A percentile compares a stretch with the other conserved stretches of the same genome.
These are phyloP conservation scores for Leccinum subspadiceum DNA, from an alignment of 1,284 basidiomycete species.

Conservation along the genomic window DNA sequence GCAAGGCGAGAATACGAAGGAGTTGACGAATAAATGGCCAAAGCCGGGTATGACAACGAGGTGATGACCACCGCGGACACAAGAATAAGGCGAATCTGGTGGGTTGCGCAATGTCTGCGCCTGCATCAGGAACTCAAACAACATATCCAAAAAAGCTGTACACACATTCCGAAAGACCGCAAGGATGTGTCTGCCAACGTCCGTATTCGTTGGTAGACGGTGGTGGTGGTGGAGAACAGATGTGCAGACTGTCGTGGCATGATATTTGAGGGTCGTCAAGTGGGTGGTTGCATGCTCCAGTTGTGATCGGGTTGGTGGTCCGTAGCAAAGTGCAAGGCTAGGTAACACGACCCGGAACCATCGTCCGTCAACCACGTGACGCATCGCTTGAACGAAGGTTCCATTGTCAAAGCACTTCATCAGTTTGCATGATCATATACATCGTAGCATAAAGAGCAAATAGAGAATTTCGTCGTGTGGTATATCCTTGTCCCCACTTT, in stretches of 20 bases:
- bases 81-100: slow-evolving; percentile 91
- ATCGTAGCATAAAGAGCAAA: slow-evolving; percentile 13
- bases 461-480: slow-evolving; percentile 18
- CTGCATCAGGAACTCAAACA: slow-evolving; percentile 15
- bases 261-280: slow-evolving; percentile 14
- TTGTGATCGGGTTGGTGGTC: neutral
- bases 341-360: neutral
- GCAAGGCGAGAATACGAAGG: slow-evolving; percentile 61
- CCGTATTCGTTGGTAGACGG: slow-evolving; percentile 37
- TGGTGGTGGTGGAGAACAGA: slow-evolving; percentile 17
- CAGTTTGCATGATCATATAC: neutral
- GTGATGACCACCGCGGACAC: slow-evolving; percentile 95
- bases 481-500: slow-evolving; percentile 15
- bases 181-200: slow-evolving; percentile 53
- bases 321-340: neutral
- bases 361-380: slow-evolving; percentile 14
- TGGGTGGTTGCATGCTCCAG: slow-evolving; percentile 17
- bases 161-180: slow-evolving; percentile 74
- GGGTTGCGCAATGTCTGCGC: slow-evolving; percentile 77
- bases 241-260: slow-evolving; percentile 24
- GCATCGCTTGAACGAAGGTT: neutral
- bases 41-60: slow-evolving; percentile 89
- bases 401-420: neutral
- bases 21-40: slow-evolving; percentile 79
- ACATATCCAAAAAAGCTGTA: slow-evolving; percentile 19